Evolutionary conservation across 768 basidiomycete genomes (phyloP).

Genomic region (Boletales sp.): DNA sequence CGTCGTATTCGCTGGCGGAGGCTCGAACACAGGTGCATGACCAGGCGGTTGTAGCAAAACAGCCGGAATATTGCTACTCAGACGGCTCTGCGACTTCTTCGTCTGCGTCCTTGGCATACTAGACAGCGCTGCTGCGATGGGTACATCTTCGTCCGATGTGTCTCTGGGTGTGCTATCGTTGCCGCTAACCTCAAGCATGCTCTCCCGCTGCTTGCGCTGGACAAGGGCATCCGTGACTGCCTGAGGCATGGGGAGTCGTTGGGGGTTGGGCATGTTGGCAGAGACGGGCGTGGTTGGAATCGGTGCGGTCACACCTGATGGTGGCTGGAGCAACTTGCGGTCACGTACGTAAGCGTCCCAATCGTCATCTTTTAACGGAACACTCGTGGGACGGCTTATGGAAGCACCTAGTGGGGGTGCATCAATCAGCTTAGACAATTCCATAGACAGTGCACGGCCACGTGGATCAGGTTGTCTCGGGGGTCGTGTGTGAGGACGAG

Average conservation of each 20-base stretch:
- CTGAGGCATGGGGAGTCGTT: slow-evolving; percentile 55
- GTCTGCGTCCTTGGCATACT: slow-evolving; percentile 5
- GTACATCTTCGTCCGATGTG: slow-evolving; percentile 32
- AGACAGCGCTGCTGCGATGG: slow-evolving; percentile 25
- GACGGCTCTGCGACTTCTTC: slow-evolving; percentile 19
- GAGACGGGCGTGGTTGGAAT: slow-evolving; percentile 57
- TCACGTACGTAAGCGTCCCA: slow-evolving; percentile 89
- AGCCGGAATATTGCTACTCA: slow-evolving; percentile 22
- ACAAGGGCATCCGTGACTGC: slow-evolving; percentile 75
- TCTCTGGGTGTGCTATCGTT: slow-evolving; percentile 31
- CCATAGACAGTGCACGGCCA: slow-evolving; percentile 69
- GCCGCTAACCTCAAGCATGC: slow-evolving; percentile 48
- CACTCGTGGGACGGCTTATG: slow-evolving; percentile 68
- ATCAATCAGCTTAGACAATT: slow-evolving; percentile 48
- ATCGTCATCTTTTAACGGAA: slow-evolving; percentile 66
- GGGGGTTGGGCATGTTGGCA: slow-evolving; percentile 30
- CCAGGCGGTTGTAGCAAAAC: slow-evolving; percentile 30
- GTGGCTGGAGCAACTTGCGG: slow-evolving; percentile 80
- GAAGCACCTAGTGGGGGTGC: slow-evolving; percentile 45
- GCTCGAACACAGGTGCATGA: slow-evolving; percentile 26
- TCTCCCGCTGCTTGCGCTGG: slow-evolving; percentile 70
- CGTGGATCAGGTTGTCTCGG: slow-evolving; percentile 69
- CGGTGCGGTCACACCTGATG: slow-evolving; percentile 74
- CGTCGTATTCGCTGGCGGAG: slow-evolving; percentile 12
- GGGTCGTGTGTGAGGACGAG: slow-evolving; percentile 61